Evolutionary conservation across 768 basidiomycete species (phyloP), one percentile per base, ranked within the genome.

Genomic region (Antrodiella citrinella): DNA sequence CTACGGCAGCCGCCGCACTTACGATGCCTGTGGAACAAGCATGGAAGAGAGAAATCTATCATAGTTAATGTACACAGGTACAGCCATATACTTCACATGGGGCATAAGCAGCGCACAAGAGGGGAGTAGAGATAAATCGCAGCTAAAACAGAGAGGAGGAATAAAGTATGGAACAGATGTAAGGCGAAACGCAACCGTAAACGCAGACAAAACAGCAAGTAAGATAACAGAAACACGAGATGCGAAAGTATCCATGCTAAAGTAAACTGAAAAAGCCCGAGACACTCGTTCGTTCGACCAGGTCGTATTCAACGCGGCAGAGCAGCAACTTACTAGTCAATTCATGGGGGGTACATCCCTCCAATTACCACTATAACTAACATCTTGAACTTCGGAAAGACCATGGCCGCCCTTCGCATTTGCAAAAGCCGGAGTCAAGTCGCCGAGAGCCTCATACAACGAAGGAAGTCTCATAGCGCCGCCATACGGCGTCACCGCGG

Each of bases 11-110:
- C n/a, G n/a, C n/a, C n/a, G n/a, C n/a, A n/a, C n/a, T n/a, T n/a
- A 35, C 15, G 30, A 35, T 7, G 30, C 30, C 30, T 35, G 30
- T 7, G 30, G 30, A 15, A 35, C 7, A 35, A 15, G n/a, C n/a
- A n/a, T n/a, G n/a, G n/a, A n/a, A n/a, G n/a, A n/a, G n/a, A n/a
- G 30, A 35, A 35, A 35, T 35, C 30, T 35, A 35, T 35, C 30
- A 35, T 35, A 35, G 30, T 7, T 35, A 35, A 35, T 35, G 30
- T 18, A 26, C 51, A 51, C 51, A 51, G 47, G 51, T 51, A 51
- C 51, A 51, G 12, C 44, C 21, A 30, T 22, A 35, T 24, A 42
- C 46, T 39, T 39, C 26, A 18, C 43, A 51, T 45, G 24, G 45
- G 35, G 47, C 51, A 51, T 39, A 45, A 40, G 23, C 26, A n/a